Evolutionary conservation across 495 filamentous ascomycete species (phyloP).

Genomic region (Chaetomidium leptoderma): DNA sequence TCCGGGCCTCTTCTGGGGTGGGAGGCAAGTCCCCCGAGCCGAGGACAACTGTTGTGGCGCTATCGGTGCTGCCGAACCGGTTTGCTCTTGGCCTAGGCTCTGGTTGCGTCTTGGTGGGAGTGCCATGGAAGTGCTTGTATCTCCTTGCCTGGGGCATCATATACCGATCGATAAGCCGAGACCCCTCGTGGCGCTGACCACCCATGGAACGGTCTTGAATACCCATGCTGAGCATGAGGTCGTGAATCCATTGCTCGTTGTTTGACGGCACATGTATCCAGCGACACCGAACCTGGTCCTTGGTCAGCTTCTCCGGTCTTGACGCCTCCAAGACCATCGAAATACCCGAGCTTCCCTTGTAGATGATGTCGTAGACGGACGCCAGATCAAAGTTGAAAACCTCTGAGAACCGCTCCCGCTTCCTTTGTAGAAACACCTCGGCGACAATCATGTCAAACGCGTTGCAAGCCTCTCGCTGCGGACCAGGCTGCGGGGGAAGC

Average conservation of each 20-base stretch:
- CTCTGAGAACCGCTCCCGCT: constrained; percentile 14
- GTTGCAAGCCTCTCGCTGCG: constrained; percentile 15
- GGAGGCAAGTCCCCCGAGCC: constrained; percentile 8
- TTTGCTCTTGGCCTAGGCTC: neutral
- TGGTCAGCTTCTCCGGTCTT: constrained; percentile 10
- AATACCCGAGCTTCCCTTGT: constrained; percentile 4
- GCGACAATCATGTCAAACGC: constrained; percentile 18
- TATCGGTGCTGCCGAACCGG: constrained; percentile 10
- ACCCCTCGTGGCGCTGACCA: constrained; percentile 21
- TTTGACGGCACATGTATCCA: constrained; percentile 18
- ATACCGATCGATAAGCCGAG: constrained; percentile 21
- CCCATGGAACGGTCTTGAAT: constrained; percentile 19
- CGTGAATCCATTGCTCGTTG: constrained; percentile 16
- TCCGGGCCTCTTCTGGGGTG: neutral
- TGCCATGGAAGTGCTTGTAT: constrained; percentile 15
- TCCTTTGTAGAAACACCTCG: constrained; percentile 19
- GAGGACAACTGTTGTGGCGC: constrained; percentile 11
- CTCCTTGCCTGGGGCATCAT: constrained; percentile 20
- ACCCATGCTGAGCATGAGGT: constrained; percentile 16
- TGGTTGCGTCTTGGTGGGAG: neutral
- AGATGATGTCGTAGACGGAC: constrained; percentile 14
- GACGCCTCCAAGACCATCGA: constrained; percentile 5
- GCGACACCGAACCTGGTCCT: constrained; percentile 14
- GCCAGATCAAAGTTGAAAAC: constrained; percentile 18
- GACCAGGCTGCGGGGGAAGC: constrained; percentile 4